phyloP scores from a whole-genome alignment of 176 grass and related monocot species.

The Neostapfia colusana region DNA sequence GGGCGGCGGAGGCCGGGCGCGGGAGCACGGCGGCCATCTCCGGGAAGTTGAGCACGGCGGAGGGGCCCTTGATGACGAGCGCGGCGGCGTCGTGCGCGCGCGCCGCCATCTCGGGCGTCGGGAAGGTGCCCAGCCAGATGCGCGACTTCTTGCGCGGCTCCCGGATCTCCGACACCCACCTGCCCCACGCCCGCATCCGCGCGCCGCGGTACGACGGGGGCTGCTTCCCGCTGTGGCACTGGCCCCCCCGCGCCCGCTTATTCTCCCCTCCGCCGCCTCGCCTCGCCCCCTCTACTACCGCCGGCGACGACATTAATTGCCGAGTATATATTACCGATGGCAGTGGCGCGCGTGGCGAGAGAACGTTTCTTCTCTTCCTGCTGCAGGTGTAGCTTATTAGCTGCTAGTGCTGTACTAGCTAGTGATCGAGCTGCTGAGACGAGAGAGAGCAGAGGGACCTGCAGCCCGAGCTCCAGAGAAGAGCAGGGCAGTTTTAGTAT shows the following conservation, averaged over 20 bases:
- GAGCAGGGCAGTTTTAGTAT: background rate
- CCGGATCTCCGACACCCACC: conserved; percentile 96
- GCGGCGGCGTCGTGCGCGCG: conserved; percentile 90
- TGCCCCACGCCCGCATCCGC: conserved; percentile 90
- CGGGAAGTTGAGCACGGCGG: conserved; percentile 83
- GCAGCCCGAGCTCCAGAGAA: background rate
- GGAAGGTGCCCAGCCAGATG: conserved; percentile 96
- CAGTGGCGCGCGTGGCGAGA: no score
- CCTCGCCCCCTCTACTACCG: background rate
- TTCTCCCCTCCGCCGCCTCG: background rate
- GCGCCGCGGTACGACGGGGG: conserved; percentile 72
- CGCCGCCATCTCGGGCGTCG: conserved; percentile 79
- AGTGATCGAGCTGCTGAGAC: background rate
- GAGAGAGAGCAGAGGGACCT: no score
- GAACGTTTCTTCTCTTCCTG: background rate
- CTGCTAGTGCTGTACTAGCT: background rate
- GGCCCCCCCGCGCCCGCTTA: background rate
- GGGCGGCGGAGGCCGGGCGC: conserved; percentile 51
- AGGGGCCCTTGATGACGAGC: conserved; percentile 68
- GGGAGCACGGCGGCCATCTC: conserved; percentile 55
- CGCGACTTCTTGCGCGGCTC: conserved; percentile 93
- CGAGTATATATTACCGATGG: no score
- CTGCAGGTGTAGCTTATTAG: background rate
- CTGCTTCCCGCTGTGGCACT: background rate
- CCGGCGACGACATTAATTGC: conserved; percentile 39